Percentiles rank a stretch among this genome's conserved stretches.
Conservation (phyloP, 345 rosid genomes). For the Eucalyptus sp. region DNA sequence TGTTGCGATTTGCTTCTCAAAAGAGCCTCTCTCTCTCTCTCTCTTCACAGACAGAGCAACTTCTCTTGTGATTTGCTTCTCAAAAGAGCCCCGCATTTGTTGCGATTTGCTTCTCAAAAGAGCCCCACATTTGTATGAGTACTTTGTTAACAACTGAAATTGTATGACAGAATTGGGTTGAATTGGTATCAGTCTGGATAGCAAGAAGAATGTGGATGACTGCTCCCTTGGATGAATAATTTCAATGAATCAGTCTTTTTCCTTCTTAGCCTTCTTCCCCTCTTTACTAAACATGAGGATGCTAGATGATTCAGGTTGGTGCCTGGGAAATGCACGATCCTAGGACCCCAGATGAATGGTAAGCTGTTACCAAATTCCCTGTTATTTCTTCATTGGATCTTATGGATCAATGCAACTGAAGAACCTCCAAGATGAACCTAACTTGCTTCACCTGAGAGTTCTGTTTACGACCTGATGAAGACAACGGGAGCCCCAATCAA, state of each 20-base stretch:
- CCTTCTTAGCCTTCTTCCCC: background rate
- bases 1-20: background rate
- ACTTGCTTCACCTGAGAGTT: background rate
- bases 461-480: background rate
- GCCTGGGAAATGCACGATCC: background rate
- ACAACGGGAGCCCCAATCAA: background rate
- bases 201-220: background rate
- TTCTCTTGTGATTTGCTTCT: too few relatives aligned
- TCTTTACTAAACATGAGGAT: background rate
- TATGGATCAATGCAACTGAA: background rate
- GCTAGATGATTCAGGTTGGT: background rate
- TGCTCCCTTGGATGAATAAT: background rate
- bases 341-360: background rate
- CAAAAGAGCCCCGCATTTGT: too few relatives aligned
- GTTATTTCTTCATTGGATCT: background rate
- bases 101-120: background rate
- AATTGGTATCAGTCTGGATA: background rate
- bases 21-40: too few relatives aligned
- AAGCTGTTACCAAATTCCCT: background rate
- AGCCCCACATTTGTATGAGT: background rate
- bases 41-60: too few relatives aligned
- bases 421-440: background rate
- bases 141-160: background rate
- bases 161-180: background rate
- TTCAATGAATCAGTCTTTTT: background rate